Percentiles rank a stretch among this genome's conserved stretches.
Evolutionary conservation across 2,329 filamentous ascomycete species (phyloP).

Genomic region (Phyllosticta capitalensis): DNA sequence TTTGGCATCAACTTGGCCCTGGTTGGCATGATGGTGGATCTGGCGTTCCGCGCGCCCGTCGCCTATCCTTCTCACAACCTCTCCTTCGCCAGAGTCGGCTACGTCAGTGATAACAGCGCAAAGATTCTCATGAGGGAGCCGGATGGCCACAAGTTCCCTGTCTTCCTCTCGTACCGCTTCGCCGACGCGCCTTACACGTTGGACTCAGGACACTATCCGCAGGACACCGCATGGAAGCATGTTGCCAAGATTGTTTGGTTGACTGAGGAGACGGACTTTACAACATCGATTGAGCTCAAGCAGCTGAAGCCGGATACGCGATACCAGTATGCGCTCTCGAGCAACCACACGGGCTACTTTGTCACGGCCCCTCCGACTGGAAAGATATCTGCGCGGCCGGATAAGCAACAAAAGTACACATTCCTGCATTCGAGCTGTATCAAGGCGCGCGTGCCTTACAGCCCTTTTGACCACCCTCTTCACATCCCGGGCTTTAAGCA

Average conservation of each 20-base stretch:
- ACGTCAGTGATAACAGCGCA: slow-evolving; percentile 71
- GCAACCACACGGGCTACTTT: slow-evolving; percentile 78
- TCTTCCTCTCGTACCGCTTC: slow-evolving; percentile 56
- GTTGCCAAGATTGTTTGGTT: slow-evolving; percentile 57
- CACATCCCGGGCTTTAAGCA: slow-evolving; percentile 71
- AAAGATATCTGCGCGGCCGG: slow-evolving; percentile 41
- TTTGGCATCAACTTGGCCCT: slow-evolving; percentile 63
- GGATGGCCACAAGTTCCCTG: slow-evolving; percentile 60
- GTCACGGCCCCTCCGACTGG: slow-evolving; percentile 65
- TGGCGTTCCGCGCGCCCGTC: slow-evolving; percentile 63
- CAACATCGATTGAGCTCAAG: slow-evolving; percentile 57
- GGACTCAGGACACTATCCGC: slow-evolving; percentile 42
- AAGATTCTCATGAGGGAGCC: slow-evolving; percentile 81
- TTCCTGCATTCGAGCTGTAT: slow-evolving; percentile 93
- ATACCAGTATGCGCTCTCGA: slow-evolving; percentile 80
- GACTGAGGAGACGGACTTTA: slow-evolving; percentile 73
- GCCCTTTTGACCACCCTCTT: slow-evolving; percentile 70
- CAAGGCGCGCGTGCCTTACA: slow-evolving; percentile 84
- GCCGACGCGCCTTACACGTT: slow-evolving; percentile 33
- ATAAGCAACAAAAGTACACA: slow-evolving; percentile 63
- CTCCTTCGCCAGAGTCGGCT: slow-evolving; percentile 79
- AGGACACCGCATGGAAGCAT: slow-evolving; percentile 55
- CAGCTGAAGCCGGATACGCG: slow-evolving; percentile 59
- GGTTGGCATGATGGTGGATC: slow-evolving; percentile 62
- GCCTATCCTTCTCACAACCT: slow-evolving; percentile 64